Evolutionary conservation across 768 basidiomycete species (phyloP).

Genomic region (Pseudohyphozyma bogoriensis): DNA sequence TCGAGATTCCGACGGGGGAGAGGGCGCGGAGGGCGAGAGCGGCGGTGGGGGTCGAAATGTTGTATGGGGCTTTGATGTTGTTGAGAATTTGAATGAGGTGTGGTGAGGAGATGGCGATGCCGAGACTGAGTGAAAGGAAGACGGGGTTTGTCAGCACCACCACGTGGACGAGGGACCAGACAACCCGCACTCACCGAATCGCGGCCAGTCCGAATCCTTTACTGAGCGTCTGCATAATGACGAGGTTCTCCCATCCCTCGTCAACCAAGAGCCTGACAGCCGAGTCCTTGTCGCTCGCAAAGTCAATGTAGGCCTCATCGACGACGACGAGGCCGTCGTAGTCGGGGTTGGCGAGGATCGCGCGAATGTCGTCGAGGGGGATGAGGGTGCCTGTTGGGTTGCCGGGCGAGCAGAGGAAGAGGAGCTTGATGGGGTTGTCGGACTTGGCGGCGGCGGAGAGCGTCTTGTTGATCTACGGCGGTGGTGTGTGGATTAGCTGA

Average conservation of each 20-base stretch:
- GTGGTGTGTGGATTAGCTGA: background rate
- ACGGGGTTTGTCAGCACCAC: background rate
- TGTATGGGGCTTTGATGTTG: constrained; percentile 97
- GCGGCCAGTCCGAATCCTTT: constrained; percentile 94
- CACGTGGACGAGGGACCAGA: background rate
- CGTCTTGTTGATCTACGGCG: constrained; percentile 55
- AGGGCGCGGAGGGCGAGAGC: constrained; percentile 69
- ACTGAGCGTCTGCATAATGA: constrained; percentile 92
- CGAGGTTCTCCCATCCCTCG: constrained; percentile 71
- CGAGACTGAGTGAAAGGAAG: constrained; percentile 49
- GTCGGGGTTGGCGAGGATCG: constrained; percentile 61
- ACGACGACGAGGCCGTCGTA: constrained; percentile 89
- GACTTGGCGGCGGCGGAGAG: constrained; percentile 42
- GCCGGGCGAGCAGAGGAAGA: constrained; percentile 93
- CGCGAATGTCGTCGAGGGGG: constrained; percentile 56
- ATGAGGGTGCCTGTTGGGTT: constrained; percentile 90
- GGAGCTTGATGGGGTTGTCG: constrained; percentile 58
- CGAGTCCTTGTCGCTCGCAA: constrained; percentile 46
- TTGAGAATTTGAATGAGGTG: constrained; percentile 79
- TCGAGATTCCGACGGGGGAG: constrained; percentile 48
- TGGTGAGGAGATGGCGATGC: constrained; percentile 79
- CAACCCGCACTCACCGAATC: constrained; percentile 56
- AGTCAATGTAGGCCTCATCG: constrained; percentile 98
- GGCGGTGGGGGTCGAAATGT: constrained; percentile 83
- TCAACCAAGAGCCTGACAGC: constrained; percentile 46